Base-by-base conservation (phyloP, 345 rosid genomes). In the Eucalyptus regnans region DNA sequence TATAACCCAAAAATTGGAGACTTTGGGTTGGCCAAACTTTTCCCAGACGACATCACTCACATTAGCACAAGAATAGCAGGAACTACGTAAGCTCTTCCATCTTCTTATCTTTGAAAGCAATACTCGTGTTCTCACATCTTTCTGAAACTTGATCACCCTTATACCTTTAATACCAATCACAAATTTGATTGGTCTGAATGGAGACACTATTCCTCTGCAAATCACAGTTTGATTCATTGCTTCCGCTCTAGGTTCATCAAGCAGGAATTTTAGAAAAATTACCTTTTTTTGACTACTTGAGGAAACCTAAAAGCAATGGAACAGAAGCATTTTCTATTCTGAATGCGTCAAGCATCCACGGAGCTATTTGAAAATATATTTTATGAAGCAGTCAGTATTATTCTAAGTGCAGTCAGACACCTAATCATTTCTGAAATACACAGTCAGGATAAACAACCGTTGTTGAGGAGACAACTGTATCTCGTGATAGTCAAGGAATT, bases 1-100 rank as follows among this genome's bases (percentile, higher is more conserved):
- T 95, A 95, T 86, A 91, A 92, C 90, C 99, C 99, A 43, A 97
- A 97, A 91, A 97, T 97, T 79, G 99, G 99, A 87, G 99, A 97
- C 91, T 97, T 97, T 43, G 99, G 99, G 50, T 89, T 97, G 95
- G 99, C 99, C 51, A 97, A 97, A 92, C 98, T 97, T 87, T 97
- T 97, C 89, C 99, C 99, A 22, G 98, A 98, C 84, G 88, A 96
- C 88, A 96, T 96, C 90, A 96, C 99, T 92, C 99, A 96, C 90
- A 96, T 98, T 81, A 96, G 96, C 92, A 97, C 99, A 49, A 93
- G 97, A 90, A 95, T 97, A 56, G 99, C 99, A 25, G 99, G 99
- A 91, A 97, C 99, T 88, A 96, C 97, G 99, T 97, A 93, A 85
- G 96, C 76, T 86, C 51, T 31, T 87, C 51, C 88, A 85, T 64